These are phyloP conservation scores for Pythium graminicola DNA, from an alignment of 352 stramenopile genomes.

Conservation along the genomic window DNA sequence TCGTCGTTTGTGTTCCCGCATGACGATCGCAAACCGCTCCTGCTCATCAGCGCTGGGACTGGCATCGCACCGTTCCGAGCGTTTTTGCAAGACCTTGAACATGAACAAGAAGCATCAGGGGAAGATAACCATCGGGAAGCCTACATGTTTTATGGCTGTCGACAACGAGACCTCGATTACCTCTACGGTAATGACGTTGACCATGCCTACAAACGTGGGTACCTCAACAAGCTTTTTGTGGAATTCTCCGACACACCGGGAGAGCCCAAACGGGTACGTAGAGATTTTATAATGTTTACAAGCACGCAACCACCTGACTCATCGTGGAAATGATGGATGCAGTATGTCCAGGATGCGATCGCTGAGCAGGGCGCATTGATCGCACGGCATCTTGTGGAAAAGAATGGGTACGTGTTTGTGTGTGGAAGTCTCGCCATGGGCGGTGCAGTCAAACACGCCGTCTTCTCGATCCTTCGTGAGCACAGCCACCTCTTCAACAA, in stretches of 20 bases:
- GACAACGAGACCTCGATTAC: slow-evolving; percentile 48
- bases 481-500: slow-evolving; percentile 25
- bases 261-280: slow-evolving; percentile 43
- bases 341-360: slow-evolving; percentile 75
- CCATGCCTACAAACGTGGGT: slow-evolving; percentile 26
- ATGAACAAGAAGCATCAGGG: slow-evolving; percentile 31
- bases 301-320: not conserved
- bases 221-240: slow-evolving; percentile 51
- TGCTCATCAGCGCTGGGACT: slow-evolving; percentile 74
- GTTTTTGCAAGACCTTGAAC: slow-evolving; percentile 67
- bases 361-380: slow-evolving; percentile 50
- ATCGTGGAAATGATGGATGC: slow-evolving; percentile 1
- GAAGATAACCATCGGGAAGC: slow-evolving; percentile 31
- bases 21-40: slow-evolving; percentile 48
- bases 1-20: slow-evolving; percentile 74
- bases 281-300: not conserved
- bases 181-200: slow-evolving; percentile 66
- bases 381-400: slow-evolving; percentile 40
- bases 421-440: slow-evolving; percentile 79
- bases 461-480: slow-evolving; percentile 38
- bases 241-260: slow-evolving; percentile 43
- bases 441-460: slow-evolving; percentile 58
- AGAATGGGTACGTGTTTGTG: slow-evolving; percentile 63
- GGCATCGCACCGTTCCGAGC: slow-evolving; percentile 79
- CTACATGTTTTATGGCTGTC: slow-evolving; percentile 78